phyloP scores from a whole-genome alignment of 2,329 filamentous ascomycete species.

The Neurospora sp. region DNA sequence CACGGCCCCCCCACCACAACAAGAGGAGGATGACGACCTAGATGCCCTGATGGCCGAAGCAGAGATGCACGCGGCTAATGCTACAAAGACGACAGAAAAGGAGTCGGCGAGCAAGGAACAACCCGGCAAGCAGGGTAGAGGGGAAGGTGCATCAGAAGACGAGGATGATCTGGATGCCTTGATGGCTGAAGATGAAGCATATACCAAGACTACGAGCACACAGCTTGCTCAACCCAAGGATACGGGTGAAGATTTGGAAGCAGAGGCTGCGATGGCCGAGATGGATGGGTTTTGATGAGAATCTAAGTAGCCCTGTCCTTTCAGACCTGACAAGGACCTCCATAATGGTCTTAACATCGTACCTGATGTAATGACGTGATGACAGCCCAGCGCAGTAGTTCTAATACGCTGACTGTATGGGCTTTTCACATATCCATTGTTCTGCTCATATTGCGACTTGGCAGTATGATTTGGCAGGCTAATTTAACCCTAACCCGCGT shows the following conservation, averaged over 20 bases:
- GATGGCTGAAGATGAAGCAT: conserved; percentile 35
- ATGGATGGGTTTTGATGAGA: conserved; percentile 45
- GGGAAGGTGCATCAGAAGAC: conserved; percentile 4
- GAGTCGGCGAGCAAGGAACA: neutral
- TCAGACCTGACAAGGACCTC: neutral
- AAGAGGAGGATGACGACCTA: conserved; percentile 19
- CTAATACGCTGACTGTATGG: neutral
- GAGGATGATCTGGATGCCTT: conserved; percentile 43
- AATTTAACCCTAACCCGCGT: conserved; percentile 2
- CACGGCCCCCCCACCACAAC: neutral
- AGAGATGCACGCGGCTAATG: conserved; percentile 2
- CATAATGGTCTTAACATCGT: neutral
- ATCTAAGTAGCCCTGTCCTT: neutral
- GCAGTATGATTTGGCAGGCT: neutral
- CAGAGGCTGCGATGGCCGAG: conserved; percentile 59
- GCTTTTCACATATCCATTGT: neutral
- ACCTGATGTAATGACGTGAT: neutral
- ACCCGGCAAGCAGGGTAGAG: neutral
- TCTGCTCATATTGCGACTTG: neutral
- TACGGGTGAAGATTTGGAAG: conserved; percentile 32
- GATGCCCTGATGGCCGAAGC: conserved; percentile 25
- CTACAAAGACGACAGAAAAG: neutral
- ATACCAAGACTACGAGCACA: neutral
- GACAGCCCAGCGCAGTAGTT: no score
- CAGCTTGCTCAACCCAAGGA: neutral